A percentile compares a stretch with the other conserved stretches of the same genome.
These are phyloP conservation scores for Saccharomycopsis hybrid DNA, from an alignment of 1,139 yeast species.

Conservation along the genomic window DNA sequence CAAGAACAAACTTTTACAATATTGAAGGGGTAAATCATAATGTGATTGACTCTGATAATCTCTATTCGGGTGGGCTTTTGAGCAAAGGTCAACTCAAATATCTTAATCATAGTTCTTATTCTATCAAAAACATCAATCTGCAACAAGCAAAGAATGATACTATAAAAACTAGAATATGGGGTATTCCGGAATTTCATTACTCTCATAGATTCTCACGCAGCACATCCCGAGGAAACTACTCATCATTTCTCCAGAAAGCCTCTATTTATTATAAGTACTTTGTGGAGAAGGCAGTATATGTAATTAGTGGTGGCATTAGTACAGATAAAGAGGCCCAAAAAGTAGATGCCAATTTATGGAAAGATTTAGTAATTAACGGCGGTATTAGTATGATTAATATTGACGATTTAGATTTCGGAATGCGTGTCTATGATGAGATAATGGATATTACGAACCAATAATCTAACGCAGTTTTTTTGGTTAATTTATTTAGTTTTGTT, in stretches of 20 bases:
- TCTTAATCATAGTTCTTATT: neutral
- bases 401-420: slow-evolving; percentile 17
- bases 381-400: slow-evolving; percentile 18
- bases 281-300: no score
- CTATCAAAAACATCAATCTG: no score
- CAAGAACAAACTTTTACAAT: neutral
- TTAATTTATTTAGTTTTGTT: neutral
- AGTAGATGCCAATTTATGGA: slow-evolving; percentile 9
- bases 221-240: neutral
- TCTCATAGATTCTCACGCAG: neutral
- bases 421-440: slow-evolving; percentile 8
- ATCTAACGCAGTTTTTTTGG: neutral
- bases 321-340: neutral
- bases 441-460: neutral
- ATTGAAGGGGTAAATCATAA: no score
- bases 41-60: neutral
- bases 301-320: neutral
- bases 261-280: no score
- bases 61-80: neutral
- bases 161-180: slow-evolving; percentile 14
- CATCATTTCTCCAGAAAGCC: neutral
- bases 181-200: slow-evolving; percentile 9
- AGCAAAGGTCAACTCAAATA: neutral
- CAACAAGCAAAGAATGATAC: neutral
- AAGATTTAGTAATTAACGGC: slow-evolving; percentile 15